Evolutionary conservation across 306 rosid species (phyloP), one percentile per base, ranked within the genome.

Genomic region (Lithocarpus polystachyus): DNA sequence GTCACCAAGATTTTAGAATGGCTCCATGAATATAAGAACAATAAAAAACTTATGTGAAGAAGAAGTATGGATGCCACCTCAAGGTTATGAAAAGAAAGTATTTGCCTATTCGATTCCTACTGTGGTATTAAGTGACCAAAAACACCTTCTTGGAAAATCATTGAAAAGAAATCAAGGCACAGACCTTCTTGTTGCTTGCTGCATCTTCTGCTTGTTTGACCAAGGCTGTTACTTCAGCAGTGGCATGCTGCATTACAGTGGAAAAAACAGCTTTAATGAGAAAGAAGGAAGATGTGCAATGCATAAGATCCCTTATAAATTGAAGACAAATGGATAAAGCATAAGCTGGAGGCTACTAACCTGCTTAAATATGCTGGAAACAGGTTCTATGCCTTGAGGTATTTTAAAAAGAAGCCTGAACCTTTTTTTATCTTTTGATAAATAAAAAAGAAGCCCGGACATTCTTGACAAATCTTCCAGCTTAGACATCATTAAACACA

Each of bases 161-260:
- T 17, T 23, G 35, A 74, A 79, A 61, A 31, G 11, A 67, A 52
- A 53, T 80, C 55, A 80, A 77, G 56, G 73, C 59, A 84, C 57
- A 33, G 43, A 92, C 97, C 97, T 88, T 94, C 84, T 87, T 94
- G 85, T 79, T 94, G 84, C 97, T 92, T 71, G 97, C 98, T 71
- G 97, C 97, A 87, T 94, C 98, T 88, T 92, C 97, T 11, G 98
- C 98, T 73, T 76, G 97, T 89, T 92, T 94, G 84, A 94, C 97
- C 86, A 94, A 89, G 68, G 97, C 90, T 84, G 91, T 94, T 61
- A 97, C 98, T 88, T 94, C 97, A 43, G 97, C 83, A 80, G 97
- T 92, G 51, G 92, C 97, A 89, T 94, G 97, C 98, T 94, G 94
- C 64, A 80, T 65, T 59, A 76, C 59, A 77, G 70, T 59, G 75